Base-by-base conservation (phyloP, 345 rosid genomes). In the Melaleuca alternifolia region DNA sequence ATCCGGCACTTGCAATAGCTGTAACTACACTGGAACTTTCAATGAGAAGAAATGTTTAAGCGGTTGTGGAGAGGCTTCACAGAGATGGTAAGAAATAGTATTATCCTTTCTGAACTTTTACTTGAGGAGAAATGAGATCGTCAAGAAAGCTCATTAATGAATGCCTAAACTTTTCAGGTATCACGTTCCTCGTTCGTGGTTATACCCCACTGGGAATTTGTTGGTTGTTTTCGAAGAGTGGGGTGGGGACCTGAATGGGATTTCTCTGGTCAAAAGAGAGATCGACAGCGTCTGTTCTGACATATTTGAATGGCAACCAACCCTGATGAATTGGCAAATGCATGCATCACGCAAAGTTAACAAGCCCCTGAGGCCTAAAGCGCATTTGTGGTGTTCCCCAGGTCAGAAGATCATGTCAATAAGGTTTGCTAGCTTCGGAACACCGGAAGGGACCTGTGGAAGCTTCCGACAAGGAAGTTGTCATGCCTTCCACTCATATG, bases 361-460 rank as follows among this genome's bases (percentile, higher is more conserved):
- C n/a, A 96, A 93, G 90, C 98, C 96, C 2, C 86, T 95, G 86
- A 93, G 94, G 91, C 98, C 99, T 37, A 97, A 97, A 90, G 97
- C 89, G 6, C 98, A 97, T 89, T 87, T 97, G 84, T 89, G 90
- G 88, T 97, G 99, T 44, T 98, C 95, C 46, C 91, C 95, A 26
- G 98, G 94, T 52, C 99, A 97, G 90, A 94, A 93, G 88, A 97
- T 97, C n/a, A 92, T 93, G 28, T 88, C 92, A 1, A 96, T 96
- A 53, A 94, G 94, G 94, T 97, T 96, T 89, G 99, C 99, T 41
- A 95, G 99, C 92, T 97, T 97, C 2, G 99, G 99, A 28, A 96
- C 98, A 33, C 99, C 99, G 6, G 92, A 92, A 92, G 99, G 99
- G 28, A 90, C 90, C 65, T 97, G 99, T 82, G 99, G 99, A 84